Evolutionary conservation across 2,329 filamentous ascomycete species (phyloP).

Genomic region (Capronia americana): DNA sequence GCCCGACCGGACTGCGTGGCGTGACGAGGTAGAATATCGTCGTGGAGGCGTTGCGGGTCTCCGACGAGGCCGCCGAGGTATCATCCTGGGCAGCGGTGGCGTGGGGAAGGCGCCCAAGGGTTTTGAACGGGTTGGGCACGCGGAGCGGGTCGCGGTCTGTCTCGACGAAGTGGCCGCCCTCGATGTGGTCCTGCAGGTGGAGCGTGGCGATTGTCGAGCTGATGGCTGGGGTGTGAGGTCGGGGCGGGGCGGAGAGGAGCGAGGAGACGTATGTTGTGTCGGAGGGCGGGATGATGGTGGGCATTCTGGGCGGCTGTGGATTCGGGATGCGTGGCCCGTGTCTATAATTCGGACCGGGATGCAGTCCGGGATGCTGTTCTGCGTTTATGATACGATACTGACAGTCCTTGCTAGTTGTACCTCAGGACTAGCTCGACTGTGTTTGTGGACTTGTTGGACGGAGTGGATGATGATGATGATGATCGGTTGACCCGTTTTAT

Average conservation of each 20-base stretch:
- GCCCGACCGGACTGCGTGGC: constrained; percentile 60
- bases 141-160: constrained; percentile 62
- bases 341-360: too few species aligned
- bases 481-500: background rate
- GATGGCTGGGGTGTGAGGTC: constrained; percentile 45
- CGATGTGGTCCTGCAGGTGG: constrained; percentile 61
- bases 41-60: constrained; percentile 62
- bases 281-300: background rate
- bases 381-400: too few species aligned
- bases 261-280: constrained; percentile 22
- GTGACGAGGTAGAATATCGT: constrained; percentile 71
- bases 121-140: constrained; percentile 62
- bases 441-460: too few species aligned
- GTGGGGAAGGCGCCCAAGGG: constrained; percentile 45
- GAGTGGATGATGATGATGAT: background rate
- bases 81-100: constrained; percentile 43
- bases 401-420: background rate
- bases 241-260: constrained; percentile 24
- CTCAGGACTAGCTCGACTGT: background rate
- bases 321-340: background rate
- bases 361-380: too few species aligned
- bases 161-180: constrained; percentile 70
- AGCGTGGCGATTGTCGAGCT: constrained; percentile 53
- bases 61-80: constrained; percentile 43
- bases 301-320: background rate